Base-by-base conservation (phyloP, 1,284 basidiomycete genomes). In the Malassezia dermatis region DNA sequence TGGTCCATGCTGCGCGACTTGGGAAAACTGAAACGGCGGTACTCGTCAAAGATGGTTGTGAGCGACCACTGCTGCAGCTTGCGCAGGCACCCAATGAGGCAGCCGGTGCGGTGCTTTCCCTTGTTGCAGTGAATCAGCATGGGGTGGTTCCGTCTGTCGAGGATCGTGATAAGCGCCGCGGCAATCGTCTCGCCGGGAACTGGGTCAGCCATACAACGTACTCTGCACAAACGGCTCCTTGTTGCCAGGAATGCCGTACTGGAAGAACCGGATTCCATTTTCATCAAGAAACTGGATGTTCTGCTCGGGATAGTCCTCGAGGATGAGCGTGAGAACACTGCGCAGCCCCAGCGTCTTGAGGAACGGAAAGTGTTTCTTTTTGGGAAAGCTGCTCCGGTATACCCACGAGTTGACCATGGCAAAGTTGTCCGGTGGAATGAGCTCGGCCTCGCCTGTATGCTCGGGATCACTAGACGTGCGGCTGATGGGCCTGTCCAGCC, bases 81-180 rank as follows among this genome's bases (percentile, higher is more conserved):
- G 2, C 80, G 70, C 8, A 81, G 72, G 61, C 79, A 80, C 4
- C 80, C 80, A 7, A 81, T 77, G 26, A 81, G 67, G 61, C 80
- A 81, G 1, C 80, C 80, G 0, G 80, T 81, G 1, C 80, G 76
- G 57, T 81, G 80, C 49, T 81, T 81, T 51, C 80, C 80, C 67
- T 81, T 81, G 72, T 81, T 81, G 72, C 80, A 81, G 62, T 81
- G 80, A 17, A 81, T 79, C 30, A 81, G 66, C 26, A 81, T 75
- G 1, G 80, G 80, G 56, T 80, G 79, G 61, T 81, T 81, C 4
- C 79, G 71, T 32, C 64, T 63, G 62, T 81, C 80, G n/a, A 81
- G 66, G 19, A 81, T 77, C 3, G 78, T 77, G n/a, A 75, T 72
- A 23, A 81, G 75, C 0, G 80, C 80, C 1, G 77, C 76, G 24